Conservation (phyloP, 2,329 filamentous ascomycete genomes). For the Talaromyces sp. region DNA sequence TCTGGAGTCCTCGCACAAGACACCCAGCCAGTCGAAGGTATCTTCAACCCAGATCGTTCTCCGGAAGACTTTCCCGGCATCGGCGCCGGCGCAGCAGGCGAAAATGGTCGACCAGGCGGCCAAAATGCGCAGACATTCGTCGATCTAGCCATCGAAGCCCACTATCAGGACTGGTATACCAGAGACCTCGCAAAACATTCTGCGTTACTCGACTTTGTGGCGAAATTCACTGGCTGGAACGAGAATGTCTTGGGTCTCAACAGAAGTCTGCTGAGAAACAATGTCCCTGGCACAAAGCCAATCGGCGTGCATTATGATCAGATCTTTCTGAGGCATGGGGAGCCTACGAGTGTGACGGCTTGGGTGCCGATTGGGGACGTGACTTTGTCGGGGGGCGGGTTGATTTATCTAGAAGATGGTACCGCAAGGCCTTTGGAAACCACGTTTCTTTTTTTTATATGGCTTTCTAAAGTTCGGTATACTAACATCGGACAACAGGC, state of each 20-base stretch:
- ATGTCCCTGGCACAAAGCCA: constrained; percentile 54
- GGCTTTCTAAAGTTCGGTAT: no score
- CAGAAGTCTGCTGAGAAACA: constrained; percentile 54
- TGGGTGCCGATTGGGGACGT: constrained; percentile 58
- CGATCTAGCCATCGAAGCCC: constrained; percentile 52
- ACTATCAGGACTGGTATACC: constrained; percentile 52
- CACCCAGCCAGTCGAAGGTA: constrained; percentile 50
- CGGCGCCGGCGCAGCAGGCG: constrained; percentile 48
- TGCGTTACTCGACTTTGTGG: constrained; percentile 48
- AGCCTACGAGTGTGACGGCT: constrained; percentile 53
- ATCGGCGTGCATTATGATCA: constrained; percentile 62
- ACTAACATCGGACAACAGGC: no score
- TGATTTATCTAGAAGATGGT: constrained; percentile 56
- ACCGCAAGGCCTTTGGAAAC: no score
- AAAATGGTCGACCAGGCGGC: constrained; percentile 47
- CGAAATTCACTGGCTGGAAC: constrained; percentile 53
- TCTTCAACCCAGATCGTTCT: constrained; percentile 48
- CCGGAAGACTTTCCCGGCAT: constrained; percentile 50
- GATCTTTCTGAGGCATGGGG: constrained; percentile 55
- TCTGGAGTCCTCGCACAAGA: constrained; percentile 56
- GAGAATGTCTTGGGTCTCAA: constrained; percentile 46
- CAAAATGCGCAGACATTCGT: constrained; percentile 46
- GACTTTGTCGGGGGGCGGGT: constrained; percentile 52
- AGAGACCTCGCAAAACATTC: constrained; percentile 55
- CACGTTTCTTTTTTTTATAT: no score